Evolutionary conservation across 108 stramenopile species (phyloP).

Genomic region (Nitzschia sp.): DNA sequence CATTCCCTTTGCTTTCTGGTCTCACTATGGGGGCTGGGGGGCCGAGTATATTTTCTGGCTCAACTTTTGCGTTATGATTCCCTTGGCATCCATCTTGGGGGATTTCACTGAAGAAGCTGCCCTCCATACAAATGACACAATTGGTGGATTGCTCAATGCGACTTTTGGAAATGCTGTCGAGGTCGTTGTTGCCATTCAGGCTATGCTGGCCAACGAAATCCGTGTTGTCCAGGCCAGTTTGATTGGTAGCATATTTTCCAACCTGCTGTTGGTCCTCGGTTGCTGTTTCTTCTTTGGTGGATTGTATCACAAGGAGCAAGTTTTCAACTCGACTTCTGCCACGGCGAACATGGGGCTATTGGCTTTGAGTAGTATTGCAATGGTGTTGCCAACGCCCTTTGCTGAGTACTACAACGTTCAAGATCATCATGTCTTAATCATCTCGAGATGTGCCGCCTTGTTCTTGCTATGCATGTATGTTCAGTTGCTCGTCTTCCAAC

Average conservation of each 20-base stretch:
- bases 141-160: constrained; percentile 96
- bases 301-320: constrained; percentile 82
- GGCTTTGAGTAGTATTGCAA: constrained; percentile 76
- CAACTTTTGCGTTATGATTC: constrained; percentile 93
- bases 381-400: constrained; percentile 87
- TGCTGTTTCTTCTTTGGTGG: constrained; percentile 97
- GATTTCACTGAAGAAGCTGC: constrained; percentile 97
- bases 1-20: constrained; percentile 64
- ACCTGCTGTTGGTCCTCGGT: constrained; percentile 93
- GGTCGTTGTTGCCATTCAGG: constrained; percentile 88
- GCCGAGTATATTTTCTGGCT: constrained; percentile 77
- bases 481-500: constrained; percentile 91
- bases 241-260: constrained; percentile 94
- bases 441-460: constrained; percentile 84
- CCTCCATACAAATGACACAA: constrained; percentile 91
- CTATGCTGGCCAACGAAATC: constrained; percentile 74
- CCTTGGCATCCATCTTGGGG: constrained; percentile 90
- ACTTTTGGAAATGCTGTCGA: constrained; percentile 98
- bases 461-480: constrained; percentile 90
- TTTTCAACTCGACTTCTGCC: constrained; percentile 76
- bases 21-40: constrained; percentile 58
- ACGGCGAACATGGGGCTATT: constrained; percentile 79
- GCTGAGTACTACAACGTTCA: constrained; percentile 61
- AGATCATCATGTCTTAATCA: constrained; percentile 64
- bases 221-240: constrained; percentile 95